A percentile compares a stretch with the other conserved stretches of the same genome.
Evolutionary conservation across 768 basidiomycete species (phyloP).

Genomic region (Chalciporus piperatus): DNA sequence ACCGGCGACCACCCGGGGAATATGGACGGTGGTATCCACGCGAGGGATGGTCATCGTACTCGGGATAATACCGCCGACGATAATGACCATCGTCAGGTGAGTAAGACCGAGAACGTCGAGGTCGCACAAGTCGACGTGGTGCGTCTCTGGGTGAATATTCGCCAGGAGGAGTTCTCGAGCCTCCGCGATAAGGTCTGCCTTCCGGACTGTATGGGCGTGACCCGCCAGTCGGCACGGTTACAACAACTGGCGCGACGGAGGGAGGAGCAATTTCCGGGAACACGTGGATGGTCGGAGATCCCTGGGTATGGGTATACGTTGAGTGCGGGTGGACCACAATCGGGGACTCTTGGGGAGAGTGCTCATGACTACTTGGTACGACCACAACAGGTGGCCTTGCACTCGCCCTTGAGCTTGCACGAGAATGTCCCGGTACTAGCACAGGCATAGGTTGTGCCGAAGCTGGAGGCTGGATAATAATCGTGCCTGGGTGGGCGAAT

Average conservation of each 20-base stretch:
- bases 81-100: constrained; percentile 14
- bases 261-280: constrained; percentile 12
- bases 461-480: constrained; percentile 22
- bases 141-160: too few species aligned
- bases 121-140: neutral
- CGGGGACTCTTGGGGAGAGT: constrained; percentile 21
- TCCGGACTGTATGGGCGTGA: constrained; percentile 13
- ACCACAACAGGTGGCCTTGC: constrained; percentile 15
- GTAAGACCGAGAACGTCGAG: constrained; percentile 22
- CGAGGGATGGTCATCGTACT: constrained; percentile 15
- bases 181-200: neutral
- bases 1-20: constrained; percentile 18
- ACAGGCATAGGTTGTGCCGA: constrained; percentile 2
- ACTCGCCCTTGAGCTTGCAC: constrained; percentile 17
- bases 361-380: constrained; percentile 14
- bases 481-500: constrained; percentile 3
- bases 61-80: constrained; percentile 8
- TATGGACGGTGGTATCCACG: constrained; percentile 10
- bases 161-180: constrained; percentile 5
- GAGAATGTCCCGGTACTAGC: constrained; percentile 10
- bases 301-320: constrained; percentile 8
- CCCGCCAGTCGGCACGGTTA: constrained; percentile 7
- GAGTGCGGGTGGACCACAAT: constrained; percentile 17
- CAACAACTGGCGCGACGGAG: constrained; percentile 7
- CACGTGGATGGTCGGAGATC: constrained; percentile 27